Evolutionary conservation across 2,329 filamentous ascomycete species (phyloP).

Genomic region (Dactylellina sp.): DNA sequence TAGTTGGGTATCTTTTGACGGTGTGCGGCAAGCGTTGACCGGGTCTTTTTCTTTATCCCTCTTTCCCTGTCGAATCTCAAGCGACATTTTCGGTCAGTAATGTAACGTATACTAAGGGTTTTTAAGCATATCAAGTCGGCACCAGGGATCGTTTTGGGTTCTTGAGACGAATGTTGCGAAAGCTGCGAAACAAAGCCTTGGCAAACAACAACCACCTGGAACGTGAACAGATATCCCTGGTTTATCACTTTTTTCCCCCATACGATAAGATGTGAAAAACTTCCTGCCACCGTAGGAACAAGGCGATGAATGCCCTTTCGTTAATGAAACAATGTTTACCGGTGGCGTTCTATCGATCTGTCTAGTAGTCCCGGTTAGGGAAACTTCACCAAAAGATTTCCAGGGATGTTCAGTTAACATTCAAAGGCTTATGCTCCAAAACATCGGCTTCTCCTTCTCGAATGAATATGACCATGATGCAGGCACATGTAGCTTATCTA

Average conservation of each 20-base stretch:
- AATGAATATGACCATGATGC: too few relatives aligned
- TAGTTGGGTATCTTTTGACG: conserved; percentile 10
- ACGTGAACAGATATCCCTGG: conserved; percentile 42
- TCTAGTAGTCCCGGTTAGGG: too few relatives aligned
- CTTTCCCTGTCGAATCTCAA: conserved; percentile 34
- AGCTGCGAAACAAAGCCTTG: conserved; percentile 10
- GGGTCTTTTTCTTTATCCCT: conserved; percentile 30
- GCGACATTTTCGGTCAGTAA: conserved; percentile 37
- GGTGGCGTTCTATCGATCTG: background rate
- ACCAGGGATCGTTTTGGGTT: conserved; percentile 57
- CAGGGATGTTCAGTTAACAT: too few relatives aligned
- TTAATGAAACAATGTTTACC: too few relatives aligned
- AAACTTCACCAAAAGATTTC: too few relatives aligned
- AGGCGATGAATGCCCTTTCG: background rate
- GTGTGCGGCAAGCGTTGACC: conserved; percentile 24
- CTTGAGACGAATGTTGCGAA: conserved; percentile 46
- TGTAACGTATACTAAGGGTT: conserved; percentile 54
- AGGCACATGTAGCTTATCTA: too few relatives aligned
- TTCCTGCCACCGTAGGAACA: conserved; percentile 6
- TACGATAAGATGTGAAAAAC: background rate
- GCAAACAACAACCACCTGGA: conserved; percentile 12
- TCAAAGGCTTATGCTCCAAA: too few relatives aligned
- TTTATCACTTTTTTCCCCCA: too few relatives aligned
- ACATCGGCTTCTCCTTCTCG: too few relatives aligned
- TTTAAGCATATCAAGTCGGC: conserved; percentile 42